phyloP scores from a whole-genome alignment of 2,329 filamentous ascomycete species.

The Ciborinia camelliae region DNA sequence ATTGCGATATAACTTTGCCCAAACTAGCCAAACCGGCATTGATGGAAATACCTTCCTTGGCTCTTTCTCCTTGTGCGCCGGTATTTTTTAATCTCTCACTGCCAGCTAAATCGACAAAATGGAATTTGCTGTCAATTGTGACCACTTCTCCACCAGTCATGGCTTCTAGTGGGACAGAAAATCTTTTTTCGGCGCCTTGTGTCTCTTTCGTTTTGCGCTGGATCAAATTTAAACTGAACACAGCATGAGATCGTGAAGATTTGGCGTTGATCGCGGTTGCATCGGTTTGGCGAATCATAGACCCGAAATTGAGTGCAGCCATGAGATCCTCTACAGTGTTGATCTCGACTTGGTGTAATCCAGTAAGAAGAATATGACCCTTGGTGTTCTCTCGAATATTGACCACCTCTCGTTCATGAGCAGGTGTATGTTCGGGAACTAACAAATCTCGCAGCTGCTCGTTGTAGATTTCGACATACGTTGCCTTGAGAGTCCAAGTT shows the following conservation, averaged over 20 bases:
- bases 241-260: slow-evolving; percentile 94
- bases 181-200: slow-evolving; percentile 71
- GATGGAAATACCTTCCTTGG: slow-evolving; percentile 96
- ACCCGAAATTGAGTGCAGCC: slow-evolving; percentile 86
- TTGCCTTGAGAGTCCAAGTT: slow-evolving; percentile 88
- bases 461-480: slow-evolving; percentile 97
- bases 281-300: slow-evolving; percentile 91
- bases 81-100: slow-evolving; percentile 98
- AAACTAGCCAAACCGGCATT: slow-evolving; percentile 92
- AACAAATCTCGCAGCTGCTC: slow-evolving; percentile 91
- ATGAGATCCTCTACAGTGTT: slow-evolving; percentile 90
- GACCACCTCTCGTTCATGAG: slow-evolving; percentile 71
- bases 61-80: slow-evolving; percentile 87
- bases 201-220: slow-evolving; percentile 68
- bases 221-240: slow-evolving; percentile 91
- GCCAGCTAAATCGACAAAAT: slow-evolving; percentile 96
- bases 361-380: slow-evolving; percentile 90
- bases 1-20: slow-evolving; percentile 96
- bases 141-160: slow-evolving; percentile 69
- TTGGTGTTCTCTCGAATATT: slow-evolving; percentile 91
- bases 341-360: slow-evolving; percentile 81
- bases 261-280: slow-evolving; percentile 96
- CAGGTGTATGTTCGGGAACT: slow-evolving; percentile 67
- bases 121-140: slow-evolving; percentile 94
- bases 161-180: slow-evolving; percentile 80